These are phyloP conservation scores for Elymus sibiricus DNA, from an alignment of 176 grass and related monocot species.

Conservation along the genomic window DNA sequence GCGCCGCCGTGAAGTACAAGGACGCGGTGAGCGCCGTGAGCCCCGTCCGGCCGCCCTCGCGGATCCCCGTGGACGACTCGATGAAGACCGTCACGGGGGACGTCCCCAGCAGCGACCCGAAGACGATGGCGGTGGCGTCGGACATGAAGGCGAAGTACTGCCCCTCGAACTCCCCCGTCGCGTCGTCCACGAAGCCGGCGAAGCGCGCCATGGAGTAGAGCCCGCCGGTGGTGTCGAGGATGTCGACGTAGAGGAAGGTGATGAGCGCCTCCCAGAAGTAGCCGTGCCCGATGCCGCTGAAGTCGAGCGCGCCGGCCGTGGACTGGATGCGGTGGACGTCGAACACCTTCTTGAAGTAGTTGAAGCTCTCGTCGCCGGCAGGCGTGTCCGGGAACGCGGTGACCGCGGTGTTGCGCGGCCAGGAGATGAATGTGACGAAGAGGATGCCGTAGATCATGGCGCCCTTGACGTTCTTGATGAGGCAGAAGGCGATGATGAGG, in stretches of 20 bases:
- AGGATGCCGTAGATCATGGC: conserved; percentile 85
- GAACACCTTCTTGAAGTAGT: conserved; percentile 69
- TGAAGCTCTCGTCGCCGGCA: conserved; percentile 49
- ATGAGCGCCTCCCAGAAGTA: conserved; percentile 83
- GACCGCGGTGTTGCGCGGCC: conserved; percentile 62
- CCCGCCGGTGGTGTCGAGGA: conserved; percentile 73
- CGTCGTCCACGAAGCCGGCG: conserved; percentile 72
- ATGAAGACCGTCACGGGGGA: conserved; percentile 72
- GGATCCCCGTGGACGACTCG: conserved; percentile 79
- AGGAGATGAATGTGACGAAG: conserved; percentile 72
- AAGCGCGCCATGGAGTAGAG: conserved; percentile 88
- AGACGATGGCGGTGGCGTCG: conserved; percentile 72
- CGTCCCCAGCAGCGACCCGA: conserved; percentile 68
- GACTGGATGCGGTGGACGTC: conserved; percentile 62
- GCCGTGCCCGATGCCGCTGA: conserved; percentile 32
- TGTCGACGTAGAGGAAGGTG: conserved; percentile 85
- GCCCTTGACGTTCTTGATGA: conserved; percentile 63
- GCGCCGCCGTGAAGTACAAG: conserved; percentile 49
- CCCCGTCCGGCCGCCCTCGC: conserved; percentile 71
- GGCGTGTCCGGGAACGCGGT: conserved; percentile 67
- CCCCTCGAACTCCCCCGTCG: conserved; percentile 67
- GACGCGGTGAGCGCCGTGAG: conserved; percentile 63
- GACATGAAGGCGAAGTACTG: conserved; percentile 96
- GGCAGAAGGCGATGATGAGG: conserved; percentile 76
- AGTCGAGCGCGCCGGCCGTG: conserved; percentile 70